These are phyloP conservation scores for Psilocybe cubensis DNA, from an alignment of 768 basidiomycete species.

Conservation along the genomic window DNA sequence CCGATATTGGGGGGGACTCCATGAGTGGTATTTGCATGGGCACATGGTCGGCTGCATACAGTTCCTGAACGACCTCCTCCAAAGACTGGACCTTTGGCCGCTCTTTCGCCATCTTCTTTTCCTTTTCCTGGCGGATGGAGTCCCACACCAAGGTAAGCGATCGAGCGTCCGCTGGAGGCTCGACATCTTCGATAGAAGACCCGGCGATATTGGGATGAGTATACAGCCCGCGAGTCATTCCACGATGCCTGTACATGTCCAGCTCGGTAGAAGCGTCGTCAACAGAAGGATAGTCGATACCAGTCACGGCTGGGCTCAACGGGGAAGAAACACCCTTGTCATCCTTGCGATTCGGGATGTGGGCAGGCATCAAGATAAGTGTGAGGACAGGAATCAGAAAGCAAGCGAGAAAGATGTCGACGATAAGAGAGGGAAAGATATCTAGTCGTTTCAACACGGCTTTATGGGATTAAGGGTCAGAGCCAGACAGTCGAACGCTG, in stretches of 20 bases:
- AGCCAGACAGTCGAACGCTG: conserved; percentile 21
- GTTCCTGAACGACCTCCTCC: conserved; percentile 45
- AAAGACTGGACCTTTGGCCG: conserved; percentile 74
- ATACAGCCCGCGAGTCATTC: conserved; percentile 32
- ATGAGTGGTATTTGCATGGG: conserved; percentile 40
- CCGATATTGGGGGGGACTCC: conserved; percentile 39
- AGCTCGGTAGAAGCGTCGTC: conserved; percentile 41
- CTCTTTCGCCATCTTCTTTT: conserved; percentile 66
- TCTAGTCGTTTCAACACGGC: conserved; percentile 22
- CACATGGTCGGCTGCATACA: conserved; percentile 34
- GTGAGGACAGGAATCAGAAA: conserved; percentile 9
- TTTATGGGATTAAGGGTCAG: conserved; percentile 32
- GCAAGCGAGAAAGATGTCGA: conserved; percentile 19
- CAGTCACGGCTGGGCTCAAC: conserved; percentile 50
- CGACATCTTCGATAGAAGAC: conserved; percentile 46
- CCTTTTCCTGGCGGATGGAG: conserved; percentile 66
- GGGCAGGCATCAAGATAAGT: conserved; percentile 25
- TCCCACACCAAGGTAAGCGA: conserved; percentile 68
- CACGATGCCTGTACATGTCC: conserved; percentile 32
- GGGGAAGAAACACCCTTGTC: conserved; percentile 37
- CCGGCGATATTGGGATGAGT: conserved; percentile 42
- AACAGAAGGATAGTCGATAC: conserved; percentile 48
- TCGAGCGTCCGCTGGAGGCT: conserved; percentile 42
- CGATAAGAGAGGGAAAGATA: conserved; percentile 21
- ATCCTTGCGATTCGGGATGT: conserved; percentile 31